phyloP scores from a whole-genome alignment of 2,329 filamentous ascomycete genomes.

The Pestalotiopsis fici region DNA sequence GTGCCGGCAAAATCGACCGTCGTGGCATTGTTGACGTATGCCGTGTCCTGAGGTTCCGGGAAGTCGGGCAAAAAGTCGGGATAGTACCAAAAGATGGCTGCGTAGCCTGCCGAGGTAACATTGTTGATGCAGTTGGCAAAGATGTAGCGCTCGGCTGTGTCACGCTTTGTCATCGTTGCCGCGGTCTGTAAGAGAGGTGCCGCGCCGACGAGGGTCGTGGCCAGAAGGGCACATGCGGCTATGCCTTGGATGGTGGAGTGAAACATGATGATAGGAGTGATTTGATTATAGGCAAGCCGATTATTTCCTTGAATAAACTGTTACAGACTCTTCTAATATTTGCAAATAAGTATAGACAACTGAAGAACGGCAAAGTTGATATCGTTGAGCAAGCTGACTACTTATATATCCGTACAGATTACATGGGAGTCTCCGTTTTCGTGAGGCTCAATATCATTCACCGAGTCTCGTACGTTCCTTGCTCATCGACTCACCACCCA shows the following conservation, averaged over 20 bases:
- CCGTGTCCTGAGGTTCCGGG: conserved; percentile 20
- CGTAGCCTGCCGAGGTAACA: not conserved
- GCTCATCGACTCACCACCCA: not conserved
- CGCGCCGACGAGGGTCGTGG: not conserved
- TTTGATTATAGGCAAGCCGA: not conserved
- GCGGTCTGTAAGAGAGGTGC: not conserved
- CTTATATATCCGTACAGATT: not conserved
- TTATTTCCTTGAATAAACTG: not conserved
- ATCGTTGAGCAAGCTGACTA: not conserved
- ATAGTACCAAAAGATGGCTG: conserved; percentile 9
- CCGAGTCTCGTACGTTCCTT: not conserved
- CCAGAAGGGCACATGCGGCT: not conserved
- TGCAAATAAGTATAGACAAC: not conserved
- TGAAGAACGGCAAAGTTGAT: not conserved
- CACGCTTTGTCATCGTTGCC: not conserved
- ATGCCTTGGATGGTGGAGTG: not conserved
- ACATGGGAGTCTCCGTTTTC: not conserved
- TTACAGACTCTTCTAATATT: not conserved
- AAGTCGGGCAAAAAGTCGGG: conserved; percentile 6
- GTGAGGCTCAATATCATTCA: not conserved
- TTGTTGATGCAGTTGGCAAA: conserved; percentile 8
- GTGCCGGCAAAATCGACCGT: conserved; percentile 16
- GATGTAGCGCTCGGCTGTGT: conserved; percentile 7
- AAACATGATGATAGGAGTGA: not conserved
- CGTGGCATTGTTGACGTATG: conserved; percentile 24